Percentiles rank a stretch among this genome's conserved stretches.
phyloP scores from a whole-genome alignment of 2,329 filamentous ascomycete species.

The Blastomyces emzantsi region DNA sequence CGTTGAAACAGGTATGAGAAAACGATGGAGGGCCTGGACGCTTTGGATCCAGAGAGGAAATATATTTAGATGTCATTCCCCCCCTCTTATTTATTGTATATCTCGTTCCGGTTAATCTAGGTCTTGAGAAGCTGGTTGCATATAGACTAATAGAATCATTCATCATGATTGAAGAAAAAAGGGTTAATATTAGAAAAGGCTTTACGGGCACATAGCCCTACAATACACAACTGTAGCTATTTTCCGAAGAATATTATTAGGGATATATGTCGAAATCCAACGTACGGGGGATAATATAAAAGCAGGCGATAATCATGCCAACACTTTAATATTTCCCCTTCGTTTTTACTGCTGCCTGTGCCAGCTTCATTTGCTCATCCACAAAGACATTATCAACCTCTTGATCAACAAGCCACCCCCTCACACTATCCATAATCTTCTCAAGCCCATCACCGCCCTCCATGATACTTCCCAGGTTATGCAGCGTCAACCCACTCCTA shows the following conservation, averaged over 20 bases:
- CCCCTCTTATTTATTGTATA: neutral
- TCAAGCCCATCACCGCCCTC: conserved; percentile 64
- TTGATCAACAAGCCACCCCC: conserved; percentile 62
- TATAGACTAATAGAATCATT: conserved; percentile 1
- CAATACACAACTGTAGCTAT: neutral
- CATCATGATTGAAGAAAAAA: neutral
- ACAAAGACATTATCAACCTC: conserved; percentile 64
- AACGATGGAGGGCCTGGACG: conserved; percentile 78
- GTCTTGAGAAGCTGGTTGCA: neutral
- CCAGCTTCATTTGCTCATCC: conserved; percentile 47
- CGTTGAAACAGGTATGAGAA: conserved; percentile 63
- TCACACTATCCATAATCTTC: conserved; percentile 67
- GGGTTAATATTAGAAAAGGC: neutral
- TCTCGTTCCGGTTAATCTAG: neutral
- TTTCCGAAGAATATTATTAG: neutral
- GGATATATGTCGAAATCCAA: neutral
- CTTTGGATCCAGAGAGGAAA: conserved; percentile 68
- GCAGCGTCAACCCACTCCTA: conserved; percentile 66
- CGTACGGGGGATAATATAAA: neutral
- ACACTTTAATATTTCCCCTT: neutral
- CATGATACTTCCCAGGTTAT: conserved; percentile 73
- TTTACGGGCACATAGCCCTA: neutral
- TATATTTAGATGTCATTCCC: conserved; percentile 55
- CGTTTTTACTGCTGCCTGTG: conserved; percentile 8
- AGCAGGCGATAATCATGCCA: neutral